phyloP scores from a whole-genome alignment of 139 green algal species.

The Trebouxia sp. region DNA sequence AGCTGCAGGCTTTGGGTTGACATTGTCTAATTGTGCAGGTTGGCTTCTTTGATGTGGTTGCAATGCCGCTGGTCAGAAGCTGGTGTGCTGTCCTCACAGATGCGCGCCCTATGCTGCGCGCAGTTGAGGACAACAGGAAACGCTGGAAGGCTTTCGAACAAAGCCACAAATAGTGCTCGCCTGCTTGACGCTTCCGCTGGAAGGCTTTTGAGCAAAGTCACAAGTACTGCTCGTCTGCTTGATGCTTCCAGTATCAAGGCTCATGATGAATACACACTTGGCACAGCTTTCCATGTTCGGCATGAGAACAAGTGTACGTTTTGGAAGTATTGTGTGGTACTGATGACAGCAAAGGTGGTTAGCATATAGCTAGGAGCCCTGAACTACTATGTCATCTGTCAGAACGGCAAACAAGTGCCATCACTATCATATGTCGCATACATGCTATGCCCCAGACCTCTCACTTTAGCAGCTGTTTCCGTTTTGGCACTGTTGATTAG shows the following conservation, averaged over 20 bases:
- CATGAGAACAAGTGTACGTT: too few species aligned
- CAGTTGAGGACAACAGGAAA: constrained; percentile 53
- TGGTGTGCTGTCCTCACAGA: constrained; percentile 47
- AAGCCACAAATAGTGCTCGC: neutral
- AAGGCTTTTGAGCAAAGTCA: neutral
- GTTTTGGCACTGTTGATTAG: too few species aligned
- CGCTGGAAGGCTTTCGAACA: constrained; percentile 42
- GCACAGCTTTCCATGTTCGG: too few species aligned
- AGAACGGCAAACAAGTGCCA: too few species aligned
- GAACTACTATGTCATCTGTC: neutral
- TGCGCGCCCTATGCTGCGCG: constrained; percentile 44
- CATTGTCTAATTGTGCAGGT: constrained; percentile 32
- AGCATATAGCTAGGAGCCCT: neutral
- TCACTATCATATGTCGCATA: neutral
- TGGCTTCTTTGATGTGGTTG: constrained; percentile 61
- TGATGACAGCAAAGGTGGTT: too few species aligned
- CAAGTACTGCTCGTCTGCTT: too few species aligned
- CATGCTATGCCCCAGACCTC: neutral
- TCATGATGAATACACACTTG: too few species aligned
- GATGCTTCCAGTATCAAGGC: too few species aligned
- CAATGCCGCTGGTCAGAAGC: constrained; percentile 52
- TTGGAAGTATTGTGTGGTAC: too few species aligned
- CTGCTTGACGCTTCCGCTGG: neutral
- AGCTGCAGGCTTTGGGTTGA: neutral
- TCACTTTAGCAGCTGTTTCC: neutral